Base-by-base conservation (phyloP, 2,329 filamentous ascomycete species). In the Sporothrix luriei region DNA sequence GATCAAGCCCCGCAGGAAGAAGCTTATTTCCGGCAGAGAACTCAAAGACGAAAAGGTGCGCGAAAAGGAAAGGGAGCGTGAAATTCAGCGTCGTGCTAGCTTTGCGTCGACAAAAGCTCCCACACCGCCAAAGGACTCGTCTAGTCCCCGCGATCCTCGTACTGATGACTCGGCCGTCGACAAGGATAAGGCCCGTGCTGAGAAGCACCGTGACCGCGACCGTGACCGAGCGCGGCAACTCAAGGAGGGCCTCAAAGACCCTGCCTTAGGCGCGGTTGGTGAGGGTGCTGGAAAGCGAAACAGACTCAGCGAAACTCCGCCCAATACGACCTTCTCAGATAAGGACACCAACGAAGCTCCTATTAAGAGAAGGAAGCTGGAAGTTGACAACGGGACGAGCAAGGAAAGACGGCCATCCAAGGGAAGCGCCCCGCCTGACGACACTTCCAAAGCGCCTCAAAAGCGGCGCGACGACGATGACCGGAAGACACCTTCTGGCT, bases 1-100 rank as follows among this genome's bases (percentile, higher is more conserved):
- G 10, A 76, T 82, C 26, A 90, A 89, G 75, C 87, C 87, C 1
- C 80, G 88, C 29, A 82, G 87, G 51, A 90, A 89, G 55, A 90
- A 89, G 75, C 81, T 90, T 13, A 82, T 90, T 24, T 90, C 88
- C 0, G 88, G 88, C 48, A 85, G 84, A 66, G 88, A 90, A 69
- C 77, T 89, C 51, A 86, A 87, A 71, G 85, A 85, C 11, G 85
- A 88, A 74, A 81, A 73, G 49, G 72, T 69, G 4, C 69, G 70
- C 16, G 70, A 72, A 48, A 67, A 62, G 49, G 71, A 72, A 40
- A 61, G 66, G n/a, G 69, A 71, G n/a, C 69, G 66, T 0, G 69
- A 69, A 68, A 85, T 84, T 76, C 85, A 88, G 73, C 81, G 87
- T 21, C 85, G 87, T 7, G 81, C 84, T 57, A 89, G 87, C 75